Base-by-base conservation (phyloP, 2,329 filamentous ascomycete species). In the Colletotrichum trifolii region DNA sequence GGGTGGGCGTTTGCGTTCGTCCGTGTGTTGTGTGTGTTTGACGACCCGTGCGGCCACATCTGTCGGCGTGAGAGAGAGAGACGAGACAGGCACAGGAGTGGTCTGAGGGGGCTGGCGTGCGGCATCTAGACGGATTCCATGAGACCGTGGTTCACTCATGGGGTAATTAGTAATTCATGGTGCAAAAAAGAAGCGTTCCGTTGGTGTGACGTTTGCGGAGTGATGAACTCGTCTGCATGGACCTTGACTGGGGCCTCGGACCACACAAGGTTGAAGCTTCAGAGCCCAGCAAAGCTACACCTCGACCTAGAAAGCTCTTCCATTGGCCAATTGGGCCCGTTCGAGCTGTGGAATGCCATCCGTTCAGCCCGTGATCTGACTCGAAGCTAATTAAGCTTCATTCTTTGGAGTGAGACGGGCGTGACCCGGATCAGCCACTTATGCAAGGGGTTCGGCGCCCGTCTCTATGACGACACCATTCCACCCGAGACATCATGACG, bases 391-490 rank as follows among this genome's bases (percentile, higher is more conserved):
- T 54, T 38, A 64, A 45, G 45, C 35, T 47, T 60, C 46, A 25
- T 61, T 50, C 34, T 8, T 38, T n/a, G 43, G 38, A 35, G 48
- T 60, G 8, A 43, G 33, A 55, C 50, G 10, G n/a, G 50, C 36
- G 40, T 40, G 9, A 52, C 57, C 58, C 39, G 39, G 15, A 15
- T 33, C 47, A 68, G 64, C 67, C 67, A 68, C 67, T 66, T 59
- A 67, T 68, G 60, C 67, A 68, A 67, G 67, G 66, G 67, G 56
- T 8, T 49, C 54, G 46, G 13, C 42, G 25, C 8, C 42, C 33
- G 55, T 40, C 45, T 58, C 67, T 59, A 69, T 69, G 67, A 69
- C 67, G 67, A 68, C 67, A 69, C 65, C 48, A 69, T 36, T 57
- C n/a, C 45, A 39, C 63, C 48, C 54, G 60, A 67, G 49, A 65